Percentiles rank a stretch among this genome's conserved stretches.
phyloP scores from a whole-genome alignment of 345 rosid genomes.

The Eucalyptus caleyi region DNA sequence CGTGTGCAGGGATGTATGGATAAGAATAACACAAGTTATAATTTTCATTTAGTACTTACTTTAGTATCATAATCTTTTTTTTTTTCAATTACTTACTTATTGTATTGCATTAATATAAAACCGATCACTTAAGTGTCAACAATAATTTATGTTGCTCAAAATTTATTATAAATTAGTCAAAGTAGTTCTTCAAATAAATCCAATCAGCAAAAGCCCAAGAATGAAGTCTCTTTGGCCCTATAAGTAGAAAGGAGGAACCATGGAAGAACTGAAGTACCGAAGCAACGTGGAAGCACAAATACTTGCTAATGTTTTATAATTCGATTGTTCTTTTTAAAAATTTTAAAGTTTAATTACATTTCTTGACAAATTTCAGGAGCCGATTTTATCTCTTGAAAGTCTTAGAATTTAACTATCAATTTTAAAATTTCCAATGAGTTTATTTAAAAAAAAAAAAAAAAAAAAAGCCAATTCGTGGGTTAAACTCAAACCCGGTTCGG shows the following conservation, averaged over 20 bases:
- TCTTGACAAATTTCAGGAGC: accelerated
- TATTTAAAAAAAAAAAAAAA: too few relatives aligned
- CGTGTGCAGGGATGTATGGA: background rate
- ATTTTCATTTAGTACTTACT: accelerated
- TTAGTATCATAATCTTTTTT: too few relatives aligned
- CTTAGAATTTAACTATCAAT: too few relatives aligned
- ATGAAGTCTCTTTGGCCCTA: background rate
- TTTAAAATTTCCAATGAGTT: too few relatives aligned
- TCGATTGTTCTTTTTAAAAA: accelerated
- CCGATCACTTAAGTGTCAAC: accelerated
- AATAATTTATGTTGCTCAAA: accelerated
- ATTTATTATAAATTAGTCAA: background rate
- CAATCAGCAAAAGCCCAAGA: background rate
- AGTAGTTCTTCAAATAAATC: background rate
- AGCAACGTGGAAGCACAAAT: accelerated
- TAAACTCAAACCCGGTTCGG: background rate
- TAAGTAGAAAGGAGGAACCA: background rate
- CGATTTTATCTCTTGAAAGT: too few relatives aligned
- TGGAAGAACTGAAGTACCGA: background rate
- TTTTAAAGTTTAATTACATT: accelerated
- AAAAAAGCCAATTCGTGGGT: background rate
- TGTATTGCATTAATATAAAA: background rate
- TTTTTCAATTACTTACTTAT: background rate
- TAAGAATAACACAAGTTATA: background rate
- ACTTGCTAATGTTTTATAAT: too few relatives aligned